Evolutionary conservation across 768 basidiomycete species (phyloP), one percentile per base, ranked within the genome.

Genomic region (Termitomyces sp.): DNA sequence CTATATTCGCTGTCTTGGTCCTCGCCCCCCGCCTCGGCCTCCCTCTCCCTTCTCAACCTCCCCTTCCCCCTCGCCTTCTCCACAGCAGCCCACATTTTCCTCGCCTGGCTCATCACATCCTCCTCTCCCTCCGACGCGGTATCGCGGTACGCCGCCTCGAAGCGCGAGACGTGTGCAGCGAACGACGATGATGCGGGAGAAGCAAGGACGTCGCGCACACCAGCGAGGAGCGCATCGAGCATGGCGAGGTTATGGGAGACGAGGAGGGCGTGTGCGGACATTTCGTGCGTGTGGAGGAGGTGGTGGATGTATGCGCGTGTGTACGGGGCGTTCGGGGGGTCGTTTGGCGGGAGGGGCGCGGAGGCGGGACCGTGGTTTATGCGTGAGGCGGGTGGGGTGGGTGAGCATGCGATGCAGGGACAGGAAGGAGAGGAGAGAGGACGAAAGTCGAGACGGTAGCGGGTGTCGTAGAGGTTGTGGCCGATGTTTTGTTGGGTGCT

Each of bases 191-290:
- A 0, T 0, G 40, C 1, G 40, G 40, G 0, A 5, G 40, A 14
- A 42, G 17, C 15, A 3, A 42, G 40, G 5, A 42, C 40, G 15
- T 14, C 15, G 15, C 92, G 81, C 1, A 94, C 74, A 0, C 82
- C 83, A 0, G 73, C 73, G 49, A 94, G 84, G 69, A 95, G 91
- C 1, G 74, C 70, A 45, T 86, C 82, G 32, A 92, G 73, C 1
- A 94, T 81, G 0, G 82, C 70, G 34, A 92, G 77, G 65, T 95
- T 96, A 71, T 96, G 94, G 73, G 86, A 78, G 11, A 79, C 81
- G 17, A 95, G 81, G 29, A 94, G 71, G 4, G 91, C 69, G 65
- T 95, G 91, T 0, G 91, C 88, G 0, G 87, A 85, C 93, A 96
- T 94, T 71, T 96, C 94, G 72, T 95, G 94, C 6, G 93, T 93